phyloP scores from a whole-genome alignment of 2,329 filamentous ascomycete species.

The Akanthomyces uredinophilus region DNA sequence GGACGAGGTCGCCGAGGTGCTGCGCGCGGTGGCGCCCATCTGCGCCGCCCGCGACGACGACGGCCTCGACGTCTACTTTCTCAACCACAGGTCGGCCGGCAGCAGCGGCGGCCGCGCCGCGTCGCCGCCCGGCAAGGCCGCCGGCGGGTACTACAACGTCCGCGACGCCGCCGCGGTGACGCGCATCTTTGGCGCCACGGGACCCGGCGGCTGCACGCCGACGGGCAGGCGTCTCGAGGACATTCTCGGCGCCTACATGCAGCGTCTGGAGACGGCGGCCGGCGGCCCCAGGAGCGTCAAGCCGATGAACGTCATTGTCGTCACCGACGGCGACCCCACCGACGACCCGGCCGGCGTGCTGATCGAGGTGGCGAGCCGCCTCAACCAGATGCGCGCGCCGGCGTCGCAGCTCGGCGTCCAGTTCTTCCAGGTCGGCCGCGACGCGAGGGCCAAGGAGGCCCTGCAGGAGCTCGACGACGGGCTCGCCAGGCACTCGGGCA shows the following conservation, averaged over 20 bases:
- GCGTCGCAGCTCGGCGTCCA: conserved; percentile 85
- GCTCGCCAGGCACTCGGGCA: conserved; percentile 49
- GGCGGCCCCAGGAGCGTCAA: conserved; percentile 46
- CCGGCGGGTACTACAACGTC: conserved; percentile 61
- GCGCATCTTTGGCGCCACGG: conserved; percentile 63
- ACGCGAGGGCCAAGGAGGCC: conserved; percentile 57
- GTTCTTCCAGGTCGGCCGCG: conserved; percentile 89
- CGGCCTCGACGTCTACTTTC: conserved; percentile 86
- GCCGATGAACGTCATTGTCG: conserved; percentile 85
- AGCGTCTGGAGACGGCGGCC: conserved; percentile 33
- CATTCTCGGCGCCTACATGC: conserved; percentile 71
- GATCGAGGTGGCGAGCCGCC: conserved; percentile 58
- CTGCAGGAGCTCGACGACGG: conserved; percentile 72
- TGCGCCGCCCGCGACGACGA: conserved; percentile 75
- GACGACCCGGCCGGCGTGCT: conserved; percentile 75
- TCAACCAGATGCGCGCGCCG: conserved; percentile 65
- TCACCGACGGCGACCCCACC: conserved; percentile 79
- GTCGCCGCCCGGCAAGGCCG: conserved; percentile 29
- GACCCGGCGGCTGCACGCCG: conserved; percentile 63
- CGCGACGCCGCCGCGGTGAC: conserved; percentile 52
- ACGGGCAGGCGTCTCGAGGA: conserved; percentile 66
- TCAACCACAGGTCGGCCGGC: conserved; percentile 57
- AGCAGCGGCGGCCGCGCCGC: conserved; percentile 23
- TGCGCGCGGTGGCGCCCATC: conserved; percentile 72
- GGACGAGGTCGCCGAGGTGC: conserved; percentile 65